Base-by-base conservation (phyloP, 1,284 basidiomycete species). In the Malassezia cuniculi region DNA sequence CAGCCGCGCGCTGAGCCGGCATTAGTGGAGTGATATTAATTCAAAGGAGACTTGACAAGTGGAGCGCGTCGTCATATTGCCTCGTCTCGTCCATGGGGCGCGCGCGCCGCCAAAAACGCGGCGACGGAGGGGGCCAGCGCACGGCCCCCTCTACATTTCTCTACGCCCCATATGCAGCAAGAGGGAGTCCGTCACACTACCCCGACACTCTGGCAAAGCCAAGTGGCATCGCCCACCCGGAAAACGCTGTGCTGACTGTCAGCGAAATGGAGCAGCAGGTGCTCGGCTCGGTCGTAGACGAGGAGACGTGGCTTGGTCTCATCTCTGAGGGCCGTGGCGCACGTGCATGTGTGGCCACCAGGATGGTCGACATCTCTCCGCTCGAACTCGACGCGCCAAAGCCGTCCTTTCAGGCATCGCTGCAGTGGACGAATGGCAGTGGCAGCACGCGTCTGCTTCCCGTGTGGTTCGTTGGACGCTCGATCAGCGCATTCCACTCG, bases 271-370 rank as follows among this genome's bases (percentile, higher is more conserved):
- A 45, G 26, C 4, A n/a, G 7, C 22, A 18, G 2, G 22, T 35
- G 42, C 42, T 45, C 12, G 42, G 42, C 28, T 15, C 19, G 15
- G 16, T 9, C 22, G 42, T 32, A 14, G n/a, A 19, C 6, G 20
- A 30, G n/a, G 16, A 38, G 9, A 16, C 14, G 14, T 45, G 42
- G 42, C 22, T 45, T 15, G 22, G 21, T n/a, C 32, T 28, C 18
- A 21, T 36, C 5, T 25, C 33, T 9, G 27, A 29, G 14, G 42
- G 42, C 9, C 42, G 42, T 19, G 42, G 42, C 17, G 42, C 42
- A 9, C 20, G 11, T 10, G 42, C 39, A 6, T 45, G 42, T 14
- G 30, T 28, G 22, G 21, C 16, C 5, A 28, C 27, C 14, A 7
- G 9, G 8, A 17, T 38, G 14, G 16, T 9, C 4, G 22, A 38